Evolutionary conservation across 768 basidiomycete species (phyloP).

Genomic region (Goffeauzyma gilvescens): DNA sequence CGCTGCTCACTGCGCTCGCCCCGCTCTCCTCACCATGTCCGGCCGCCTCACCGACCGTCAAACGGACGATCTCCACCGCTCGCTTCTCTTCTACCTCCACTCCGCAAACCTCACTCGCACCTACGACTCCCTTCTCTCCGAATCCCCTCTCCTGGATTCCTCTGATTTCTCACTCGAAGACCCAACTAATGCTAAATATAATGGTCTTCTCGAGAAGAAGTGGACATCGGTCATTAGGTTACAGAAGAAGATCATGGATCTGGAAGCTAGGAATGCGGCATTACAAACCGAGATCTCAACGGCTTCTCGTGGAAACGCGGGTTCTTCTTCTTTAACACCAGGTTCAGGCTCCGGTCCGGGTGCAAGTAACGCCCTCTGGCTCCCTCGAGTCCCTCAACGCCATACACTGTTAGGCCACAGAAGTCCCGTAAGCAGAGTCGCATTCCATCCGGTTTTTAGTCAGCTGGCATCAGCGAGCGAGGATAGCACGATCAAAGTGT

Average conservation of each 20-base stretch:
- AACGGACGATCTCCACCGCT: too few relatives aligned
- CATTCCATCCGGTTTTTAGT: constrained; percentile 73
- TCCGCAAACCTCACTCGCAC: too few relatives aligned
- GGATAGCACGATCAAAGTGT: constrained; percentile 75
- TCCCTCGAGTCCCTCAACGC: constrained; percentile 66
- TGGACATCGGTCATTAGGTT: constrained; percentile 91
- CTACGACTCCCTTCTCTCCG: too few relatives aligned
- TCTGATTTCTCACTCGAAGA: constrained; percentile 24
- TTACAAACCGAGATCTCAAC: constrained; percentile 52
- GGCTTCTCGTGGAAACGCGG: constrained; percentile 35
- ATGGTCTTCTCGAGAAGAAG: constrained; percentile 84
- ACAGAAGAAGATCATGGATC: constrained; percentile 97
- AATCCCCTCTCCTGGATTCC: too few relatives aligned
- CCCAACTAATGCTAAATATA: constrained; percentile 69
- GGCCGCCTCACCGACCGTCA: too few relatives aligned
- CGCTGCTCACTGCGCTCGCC: too few relatives aligned
- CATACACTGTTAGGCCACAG: constrained; percentile 61
- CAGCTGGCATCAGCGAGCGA: constrained; percentile 69
- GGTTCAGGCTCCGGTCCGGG: too few relatives aligned
- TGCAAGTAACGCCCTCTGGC: constrained; percentile 40
- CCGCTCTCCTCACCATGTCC: too few relatives aligned
- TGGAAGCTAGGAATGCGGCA: constrained; percentile 62
- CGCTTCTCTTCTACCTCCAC: too few relatives aligned
- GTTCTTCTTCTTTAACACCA: constrained; percentile 33
- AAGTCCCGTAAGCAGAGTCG: constrained; percentile 52